Evolutionary conservation across 2,329 filamentous ascomycete species (phyloP).

Genomic region (Penicillium glabrum): DNA sequence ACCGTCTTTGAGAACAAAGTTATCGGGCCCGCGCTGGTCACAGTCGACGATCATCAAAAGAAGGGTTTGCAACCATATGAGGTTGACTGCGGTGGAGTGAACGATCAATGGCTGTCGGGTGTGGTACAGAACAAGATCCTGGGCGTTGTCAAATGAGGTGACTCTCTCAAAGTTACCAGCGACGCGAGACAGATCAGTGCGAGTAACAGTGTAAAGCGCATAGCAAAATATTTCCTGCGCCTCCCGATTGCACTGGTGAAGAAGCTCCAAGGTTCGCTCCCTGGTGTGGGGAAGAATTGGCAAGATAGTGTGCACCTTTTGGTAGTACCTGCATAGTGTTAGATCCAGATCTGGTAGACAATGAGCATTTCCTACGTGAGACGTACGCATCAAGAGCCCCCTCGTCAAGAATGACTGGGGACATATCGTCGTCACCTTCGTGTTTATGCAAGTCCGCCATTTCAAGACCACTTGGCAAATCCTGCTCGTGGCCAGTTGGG

Average conservation of each 20-base stretch:
- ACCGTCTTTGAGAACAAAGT: slow-evolving; percentile 42
- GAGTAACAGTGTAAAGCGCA: slow-evolving; percentile 40
- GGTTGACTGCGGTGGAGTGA: slow-evolving; percentile 36
- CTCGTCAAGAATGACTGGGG: slow-evolving; percentile 38
- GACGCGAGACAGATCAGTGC: slow-evolving; percentile 36
- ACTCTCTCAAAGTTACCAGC: slow-evolving; percentile 35
- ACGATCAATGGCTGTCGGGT: slow-evolving; percentile 38
- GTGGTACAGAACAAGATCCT: slow-evolving; percentile 40
- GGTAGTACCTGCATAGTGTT: slow-evolving; percentile 38
- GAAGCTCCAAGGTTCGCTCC: slow-evolving; percentile 36
- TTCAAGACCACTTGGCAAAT: slow-evolving; percentile 33
- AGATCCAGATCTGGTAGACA: neutral
- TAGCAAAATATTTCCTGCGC: slow-evolving; percentile 44
- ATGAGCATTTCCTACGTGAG: neutral
- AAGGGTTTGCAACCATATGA: slow-evolving; percentile 44
- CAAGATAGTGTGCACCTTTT: slow-evolving; percentile 41
- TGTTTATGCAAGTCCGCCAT: slow-evolving; percentile 33
- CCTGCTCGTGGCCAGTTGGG: slow-evolving; percentile 31
- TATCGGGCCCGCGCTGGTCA: slow-evolving; percentile 43
- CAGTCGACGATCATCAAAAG: slow-evolving; percentile 45
- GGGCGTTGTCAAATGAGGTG: slow-evolving; percentile 40
- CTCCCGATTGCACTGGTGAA: slow-evolving; percentile 41
- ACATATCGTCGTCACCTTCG: slow-evolving; percentile 35
- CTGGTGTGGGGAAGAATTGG: slow-evolving; percentile 43
- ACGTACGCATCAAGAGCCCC: slow-evolving; percentile 42